These are phyloP conservation scores for Logfia minima DNA, from an alignment of 129 eudicot species.

Conservation along the genomic window DNA sequence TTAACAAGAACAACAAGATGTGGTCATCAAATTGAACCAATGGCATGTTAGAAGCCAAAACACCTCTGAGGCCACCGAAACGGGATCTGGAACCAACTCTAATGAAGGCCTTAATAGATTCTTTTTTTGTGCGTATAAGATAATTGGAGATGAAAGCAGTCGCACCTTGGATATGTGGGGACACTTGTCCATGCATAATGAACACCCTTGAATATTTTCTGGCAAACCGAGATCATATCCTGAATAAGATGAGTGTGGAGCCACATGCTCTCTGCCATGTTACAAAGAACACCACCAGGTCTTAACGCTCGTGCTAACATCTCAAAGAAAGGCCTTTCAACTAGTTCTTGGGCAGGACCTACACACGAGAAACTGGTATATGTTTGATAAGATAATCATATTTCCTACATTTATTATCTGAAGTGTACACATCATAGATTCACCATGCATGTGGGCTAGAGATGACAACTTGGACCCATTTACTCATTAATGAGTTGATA, in stretches of 20 bases:
- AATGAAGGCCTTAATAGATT: not conserved
- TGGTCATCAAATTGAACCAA: not conserved
- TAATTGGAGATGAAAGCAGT: not conserved
- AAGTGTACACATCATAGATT: not conserved
- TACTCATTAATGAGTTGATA: not conserved
- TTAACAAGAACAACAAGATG: not conserved
- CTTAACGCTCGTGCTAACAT: slow-evolving; percentile 85
- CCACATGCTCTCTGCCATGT: slow-evolving; percentile 99
- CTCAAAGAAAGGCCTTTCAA: slow-evolving; percentile 87
- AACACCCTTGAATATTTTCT: slow-evolving; percentile 75
- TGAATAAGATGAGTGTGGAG: slow-evolving; percentile 95
- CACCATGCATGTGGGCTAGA: not conserved
- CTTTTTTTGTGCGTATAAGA: not conserved
- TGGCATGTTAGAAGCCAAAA: not conserved
- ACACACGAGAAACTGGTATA: not conserved
- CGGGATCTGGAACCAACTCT: not conserved
- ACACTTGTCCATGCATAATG: slow-evolving; percentile 98
- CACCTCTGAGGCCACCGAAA: not conserved
- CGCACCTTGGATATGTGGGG: slow-evolving; percentile 95
- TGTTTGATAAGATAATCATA: too few relatives aligned
- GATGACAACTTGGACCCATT: not conserved
- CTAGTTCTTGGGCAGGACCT: slow-evolving; percentile 98
- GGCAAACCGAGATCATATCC: slow-evolving; percentile 77
- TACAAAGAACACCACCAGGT: slow-evolving; percentile 98
- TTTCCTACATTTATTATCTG: too few relatives aligned